phyloP scores from a whole-genome alignment of 2,329 filamentous ascomycete species.

The Rhytidhysteron rufulum region DNA sequence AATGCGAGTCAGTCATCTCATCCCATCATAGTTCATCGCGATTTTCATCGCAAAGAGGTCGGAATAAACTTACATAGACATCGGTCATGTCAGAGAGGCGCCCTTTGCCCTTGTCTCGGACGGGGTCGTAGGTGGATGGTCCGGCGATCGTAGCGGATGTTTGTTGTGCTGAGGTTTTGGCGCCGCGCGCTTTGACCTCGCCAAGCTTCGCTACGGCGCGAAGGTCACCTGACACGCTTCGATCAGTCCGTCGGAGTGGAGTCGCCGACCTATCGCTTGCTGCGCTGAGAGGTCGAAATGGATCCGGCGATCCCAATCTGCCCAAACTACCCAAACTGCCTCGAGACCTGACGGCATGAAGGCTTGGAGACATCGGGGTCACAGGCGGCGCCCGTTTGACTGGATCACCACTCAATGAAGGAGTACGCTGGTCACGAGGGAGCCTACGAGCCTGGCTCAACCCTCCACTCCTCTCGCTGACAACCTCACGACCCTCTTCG shows the following conservation, averaged over 20 bases:
- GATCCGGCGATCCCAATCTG: slow-evolving; percentile 40
- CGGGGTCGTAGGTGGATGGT: slow-evolving; percentile 64
- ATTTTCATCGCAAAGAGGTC: slow-evolving; percentile 7
- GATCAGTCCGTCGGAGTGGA: slow-evolving; percentile 66
- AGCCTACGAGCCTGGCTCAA: slow-evolving; percentile 32
- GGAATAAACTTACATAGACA: slow-evolving; percentile 79
- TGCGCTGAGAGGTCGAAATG: slow-evolving; percentile 60
- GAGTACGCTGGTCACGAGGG: slow-evolving; percentile 31
- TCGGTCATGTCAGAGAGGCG: slow-evolving; percentile 73
- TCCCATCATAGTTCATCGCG: slow-evolving; percentile 6
- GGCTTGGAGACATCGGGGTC: slow-evolving; percentile 29
- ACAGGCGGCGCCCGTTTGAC: slow-evolving; percentile 31
- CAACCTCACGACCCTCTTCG: slow-evolving; percentile 36
- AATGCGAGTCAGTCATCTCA: slow-evolving; percentile 20
- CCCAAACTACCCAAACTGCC: slow-evolving; percentile 39
- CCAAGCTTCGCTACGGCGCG: slow-evolving; percentile 62
- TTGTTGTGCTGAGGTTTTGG: slow-evolving; percentile 25
- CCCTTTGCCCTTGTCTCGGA: slow-evolving; percentile 83
- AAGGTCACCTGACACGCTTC: slow-evolving; percentile 71
- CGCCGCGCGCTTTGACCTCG: slow-evolving; percentile 39
- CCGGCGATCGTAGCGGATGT: slow-evolving; percentile 38
- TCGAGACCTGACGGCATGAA: slow-evolving; percentile 45
- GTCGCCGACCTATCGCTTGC: slow-evolving; percentile 56
- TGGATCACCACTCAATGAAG: slow-evolving; percentile 25
- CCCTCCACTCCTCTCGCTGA: slow-evolving; percentile 39